Evolutionary conservation across 495 filamentous ascomycete species (phyloP).

Genomic region (Penicillium waksmanii): DNA sequence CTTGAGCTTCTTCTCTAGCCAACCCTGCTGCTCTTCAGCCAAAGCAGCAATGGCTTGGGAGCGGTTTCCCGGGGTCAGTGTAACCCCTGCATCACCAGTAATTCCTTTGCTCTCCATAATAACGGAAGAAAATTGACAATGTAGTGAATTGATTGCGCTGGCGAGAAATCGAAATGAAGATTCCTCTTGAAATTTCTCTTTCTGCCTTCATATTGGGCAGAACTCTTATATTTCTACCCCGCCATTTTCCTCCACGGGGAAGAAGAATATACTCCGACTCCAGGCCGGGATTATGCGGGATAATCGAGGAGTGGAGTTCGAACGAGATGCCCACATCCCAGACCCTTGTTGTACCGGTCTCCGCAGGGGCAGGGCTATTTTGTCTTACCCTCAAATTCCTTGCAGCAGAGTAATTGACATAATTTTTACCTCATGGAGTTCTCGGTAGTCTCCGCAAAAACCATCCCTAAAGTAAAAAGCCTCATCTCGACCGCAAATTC

Average conservation of each 20-base stretch:
- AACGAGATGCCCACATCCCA: not conserved
- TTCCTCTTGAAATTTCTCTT: not conserved
- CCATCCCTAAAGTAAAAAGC: not conserved
- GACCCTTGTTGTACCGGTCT: not conserved
- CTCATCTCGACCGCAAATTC: not conserved
- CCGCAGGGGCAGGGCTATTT: not conserved
- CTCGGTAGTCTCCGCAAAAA: not conserved
- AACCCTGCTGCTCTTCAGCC: constrained; percentile 22
- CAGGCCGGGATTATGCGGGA: not conserved
- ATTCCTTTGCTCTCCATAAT: constrained; percentile 1
- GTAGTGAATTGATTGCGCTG: too few relatives aligned
- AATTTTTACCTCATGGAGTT: not conserved
- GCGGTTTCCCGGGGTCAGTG: constrained; percentile 9
- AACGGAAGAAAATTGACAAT: not conserved
- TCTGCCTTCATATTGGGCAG: not conserved
- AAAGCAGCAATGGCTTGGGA: constrained; percentile 21
- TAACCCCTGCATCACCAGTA: not conserved
- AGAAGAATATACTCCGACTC: constrained; percentile 5
- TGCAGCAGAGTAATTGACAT: not conserved
- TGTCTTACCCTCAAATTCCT: not conserved
- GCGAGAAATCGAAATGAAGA: too few relatives aligned
- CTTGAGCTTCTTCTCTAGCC: constrained; percentile 34
- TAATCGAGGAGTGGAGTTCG: constrained; percentile 3
- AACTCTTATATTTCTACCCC: constrained; percentile 12
- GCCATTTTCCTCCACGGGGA: constrained; percentile 4